A percentile compares a stretch with the other conserved stretches of the same genome.
Conservation (phyloP, 2,329 filamentous ascomycete genomes). For the Westerdykella sp. region DNA sequence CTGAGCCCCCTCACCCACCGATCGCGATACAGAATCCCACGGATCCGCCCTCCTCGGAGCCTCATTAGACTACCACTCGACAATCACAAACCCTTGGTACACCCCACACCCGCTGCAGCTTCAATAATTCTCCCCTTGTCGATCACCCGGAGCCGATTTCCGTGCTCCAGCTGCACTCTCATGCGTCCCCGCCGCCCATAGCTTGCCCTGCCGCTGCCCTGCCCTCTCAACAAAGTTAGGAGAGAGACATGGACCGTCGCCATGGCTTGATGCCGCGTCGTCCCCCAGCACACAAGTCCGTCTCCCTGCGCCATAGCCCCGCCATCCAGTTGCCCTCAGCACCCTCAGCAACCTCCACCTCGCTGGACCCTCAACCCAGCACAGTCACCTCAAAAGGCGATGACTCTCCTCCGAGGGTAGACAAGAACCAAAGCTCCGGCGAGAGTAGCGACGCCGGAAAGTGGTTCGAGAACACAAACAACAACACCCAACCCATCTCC, state of each 20-base stretch:
- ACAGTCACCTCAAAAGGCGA: no score
- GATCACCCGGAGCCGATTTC: background rate
- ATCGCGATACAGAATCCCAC: background rate
- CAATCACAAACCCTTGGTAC: background rate
- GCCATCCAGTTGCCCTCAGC: background rate
- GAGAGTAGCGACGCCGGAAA: constrained; percentile 48
- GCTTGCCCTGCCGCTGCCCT: background rate
- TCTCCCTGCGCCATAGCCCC: constrained; percentile 40
- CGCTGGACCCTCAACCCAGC: constrained; percentile 4
- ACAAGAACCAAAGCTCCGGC: constrained; percentile 41
- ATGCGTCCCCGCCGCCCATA: background rate
- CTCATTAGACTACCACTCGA: background rate
- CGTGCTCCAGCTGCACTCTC: background rate
- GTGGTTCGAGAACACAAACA: constrained; percentile 50
- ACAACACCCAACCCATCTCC: constrained; percentile 38
- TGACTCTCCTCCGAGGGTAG: constrained; percentile 22
- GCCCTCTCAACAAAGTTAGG: background rate
- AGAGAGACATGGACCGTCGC: background rate
- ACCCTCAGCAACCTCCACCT: constrained; percentile 1
- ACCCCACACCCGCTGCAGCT: background rate
- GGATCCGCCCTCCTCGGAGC: background rate
- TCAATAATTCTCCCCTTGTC: background rate
- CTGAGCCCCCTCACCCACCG: background rate
- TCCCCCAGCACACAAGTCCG: constrained; percentile 41
- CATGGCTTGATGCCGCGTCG: constrained; percentile 23